A percentile compares a stretch with the other conserved stretches of the same genome.
Conservation (phyloP, 1,284 basidiomycete genomes). For the Sporisorium iseilematis-ciliati region DNA sequence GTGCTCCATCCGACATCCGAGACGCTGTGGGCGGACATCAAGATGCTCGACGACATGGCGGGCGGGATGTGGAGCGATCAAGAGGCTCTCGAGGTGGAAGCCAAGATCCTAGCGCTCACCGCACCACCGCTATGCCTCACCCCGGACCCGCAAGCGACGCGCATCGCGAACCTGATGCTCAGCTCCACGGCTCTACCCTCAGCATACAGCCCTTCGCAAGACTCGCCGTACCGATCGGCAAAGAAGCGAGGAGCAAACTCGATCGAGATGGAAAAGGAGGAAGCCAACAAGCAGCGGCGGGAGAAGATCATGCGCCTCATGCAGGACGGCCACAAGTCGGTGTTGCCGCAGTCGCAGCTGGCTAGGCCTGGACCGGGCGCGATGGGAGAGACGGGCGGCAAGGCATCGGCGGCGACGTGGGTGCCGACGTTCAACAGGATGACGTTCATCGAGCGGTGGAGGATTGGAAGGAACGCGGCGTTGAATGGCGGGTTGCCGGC, state of each 20-base stretch:
- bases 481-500: constrained; percentile 15
- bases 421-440: constrained; percentile 60
- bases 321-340: constrained; percentile 54
- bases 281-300: constrained; percentile 47
- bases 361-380: constrained; percentile 3
- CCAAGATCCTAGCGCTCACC: constrained; percentile 60
- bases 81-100: constrained; percentile 64
- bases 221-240: constrained; percentile 42
- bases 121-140: constrained; percentile 65
- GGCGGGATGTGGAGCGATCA: constrained; percentile 65
- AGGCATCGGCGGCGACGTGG: constrained; percentile 34
- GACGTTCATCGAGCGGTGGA: constrained; percentile 61
- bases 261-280: constrained; percentile 61
- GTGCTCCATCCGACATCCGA: constrained; percentile 64
- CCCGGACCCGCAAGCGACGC: constrained; percentile 61
- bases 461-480: constrained; percentile 55
- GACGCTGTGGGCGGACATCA: constrained; percentile 64
- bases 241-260: constrained; percentile 56
- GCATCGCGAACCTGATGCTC: constrained; percentile 67
- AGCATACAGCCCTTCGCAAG: constrained; percentile 41
- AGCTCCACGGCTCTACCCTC: constrained; percentile 59
- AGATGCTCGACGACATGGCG: constrained; percentile 57
- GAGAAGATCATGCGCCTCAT: constrained; percentile 66
- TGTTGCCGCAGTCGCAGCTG: constrained; percentile 5
- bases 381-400: constrained; percentile 6